Base-by-base conservation (phyloP, 2,329 filamentous ascomycete species). In the Xenoacremonium recifei region DNA sequence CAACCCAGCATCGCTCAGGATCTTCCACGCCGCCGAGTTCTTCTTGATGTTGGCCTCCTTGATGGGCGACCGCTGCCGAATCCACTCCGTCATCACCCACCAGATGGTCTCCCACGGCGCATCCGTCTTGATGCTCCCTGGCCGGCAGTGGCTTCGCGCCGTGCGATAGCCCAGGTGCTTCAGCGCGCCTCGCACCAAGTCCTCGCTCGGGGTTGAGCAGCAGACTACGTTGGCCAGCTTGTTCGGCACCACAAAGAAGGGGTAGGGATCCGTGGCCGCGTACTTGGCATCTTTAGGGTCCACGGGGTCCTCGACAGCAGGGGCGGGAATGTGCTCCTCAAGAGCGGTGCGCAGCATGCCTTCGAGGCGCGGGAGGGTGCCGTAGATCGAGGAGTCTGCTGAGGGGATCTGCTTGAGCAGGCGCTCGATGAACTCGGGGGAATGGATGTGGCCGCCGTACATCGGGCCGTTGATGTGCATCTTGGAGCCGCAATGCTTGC, bases 51-150 rank as follows among this genome's bases (percentile, higher is more conserved):
- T 80, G 1, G 79, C 79, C 25, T 84, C 79, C 60, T 87, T 95
- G 44, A 95, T 75, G 0, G 91, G 90, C 0, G 80, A 76, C 57
- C 85, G 87, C 61, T 95, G 89, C 18, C 85, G 79, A 12, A 87
- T 80, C 89, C 90, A 99, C 66, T 96, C 90, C 19, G 88, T 79
- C 81, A 97, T 93, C 20, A 97, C 73, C 61, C 95, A 87, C 91
- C 93, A 97, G 35, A 99, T 79, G 0, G 89, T 83, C 4, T 74
- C 74, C 90, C 90, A 99, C 0, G 91, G 88, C 12, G 93, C 93
- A 65, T 97, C 83, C 0, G 93, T 97, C 70, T 95, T 95, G 66
- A 97, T 83, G 58, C 88, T 93, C 19, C 91, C 92, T 0, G 89
- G 79, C 53, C 90, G 89, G 55, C 89, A 89, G 65, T 99, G 93